These are phyloP conservation scores for Phaeotremella skinneri DNA, from an alignment of 768 basidiomycete genomes.

Conservation along the genomic window DNA sequence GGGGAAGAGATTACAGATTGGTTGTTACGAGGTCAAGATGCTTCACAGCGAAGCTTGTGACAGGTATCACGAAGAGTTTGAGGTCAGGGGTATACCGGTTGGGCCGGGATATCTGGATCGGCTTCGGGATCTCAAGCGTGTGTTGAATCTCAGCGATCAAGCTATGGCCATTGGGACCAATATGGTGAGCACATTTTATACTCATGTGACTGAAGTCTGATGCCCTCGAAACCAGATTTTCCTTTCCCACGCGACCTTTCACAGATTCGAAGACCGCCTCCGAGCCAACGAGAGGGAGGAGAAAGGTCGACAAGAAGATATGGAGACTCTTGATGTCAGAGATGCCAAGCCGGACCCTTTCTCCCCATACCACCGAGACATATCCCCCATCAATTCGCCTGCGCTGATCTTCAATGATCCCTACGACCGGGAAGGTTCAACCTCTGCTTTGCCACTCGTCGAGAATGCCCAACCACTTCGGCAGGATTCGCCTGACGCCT, in stretches of 20 bases:
- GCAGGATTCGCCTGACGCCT: conserved; percentile 72
- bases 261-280: conserved; percentile 79
- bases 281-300: conserved; percentile 82
- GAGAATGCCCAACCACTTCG: conserved; percentile 77
- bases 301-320: conserved; percentile 60
- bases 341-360: conserved; percentile 52
- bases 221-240: conserved; percentile 63
- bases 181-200: conserved; percentile 61
- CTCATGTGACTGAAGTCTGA: conserved; percentile 1
- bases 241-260: conserved; percentile 80
- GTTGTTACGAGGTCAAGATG: conserved; percentile 76
- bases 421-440: conserved; percentile 56
- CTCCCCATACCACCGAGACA: conserved; percentile 44
- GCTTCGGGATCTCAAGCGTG: conserved; percentile 38
- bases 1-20: conserved; percentile 62
- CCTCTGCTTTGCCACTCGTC: conserved; percentile 77
- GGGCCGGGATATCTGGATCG: conserved; percentile 61
- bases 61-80: conserved; percentile 71
- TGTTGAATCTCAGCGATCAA: conserved; percentile 60
- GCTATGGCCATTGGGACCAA: conserved; percentile 79
- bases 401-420: conserved; percentile 34
- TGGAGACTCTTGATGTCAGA: conserved; percentile 56
- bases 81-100: conserved; percentile 60
- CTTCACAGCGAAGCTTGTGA: conserved; percentile 80
- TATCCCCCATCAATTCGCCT: conserved; percentile 35